Evolutionary conservation across 495 filamentous ascomycete species (phyloP).

Genomic region (Neurospora sp.): DNA sequence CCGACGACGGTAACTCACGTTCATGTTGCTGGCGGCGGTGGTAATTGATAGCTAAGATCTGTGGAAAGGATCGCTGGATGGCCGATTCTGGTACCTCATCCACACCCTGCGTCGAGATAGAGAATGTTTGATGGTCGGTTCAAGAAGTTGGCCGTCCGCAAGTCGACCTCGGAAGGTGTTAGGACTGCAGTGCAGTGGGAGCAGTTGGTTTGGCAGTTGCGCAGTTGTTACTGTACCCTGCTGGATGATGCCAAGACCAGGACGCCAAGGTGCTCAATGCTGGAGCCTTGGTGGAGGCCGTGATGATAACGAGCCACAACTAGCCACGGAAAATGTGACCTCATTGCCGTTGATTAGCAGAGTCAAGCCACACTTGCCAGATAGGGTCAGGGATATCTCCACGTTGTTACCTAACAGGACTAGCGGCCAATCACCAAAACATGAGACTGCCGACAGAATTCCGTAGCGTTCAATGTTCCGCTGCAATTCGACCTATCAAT

Average conservation of each 20-base stretch:
- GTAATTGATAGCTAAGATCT: not conserved
- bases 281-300: not conserved
- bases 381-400: not conserved
- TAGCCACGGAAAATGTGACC: not conserved
- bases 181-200: not conserved
- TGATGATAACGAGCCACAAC: not conserved
- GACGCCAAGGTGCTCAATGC: not conserved
- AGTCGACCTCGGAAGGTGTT: not conserved
- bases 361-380: not conserved
- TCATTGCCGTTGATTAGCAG: not conserved
- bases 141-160: not conserved
- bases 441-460: not conserved
- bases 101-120: not conserved
- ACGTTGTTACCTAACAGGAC: not conserved
- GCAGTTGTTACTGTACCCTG: not conserved
- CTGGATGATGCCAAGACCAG: not conserved
- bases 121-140: not conserved
- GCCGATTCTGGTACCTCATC: not conserved
- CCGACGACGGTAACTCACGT: constrained; percentile 17
- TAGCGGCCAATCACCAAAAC: not conserved
- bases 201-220: not conserved
- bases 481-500: not conserved
- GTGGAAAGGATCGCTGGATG: not conserved
- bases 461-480: not conserved
- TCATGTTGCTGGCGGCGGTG: constrained; percentile 16